These are phyloP conservation scores for Sordaria brevicollis DNA, from an alignment of 495 filamentous ascomycete genomes.

Conservation along the genomic window DNA sequence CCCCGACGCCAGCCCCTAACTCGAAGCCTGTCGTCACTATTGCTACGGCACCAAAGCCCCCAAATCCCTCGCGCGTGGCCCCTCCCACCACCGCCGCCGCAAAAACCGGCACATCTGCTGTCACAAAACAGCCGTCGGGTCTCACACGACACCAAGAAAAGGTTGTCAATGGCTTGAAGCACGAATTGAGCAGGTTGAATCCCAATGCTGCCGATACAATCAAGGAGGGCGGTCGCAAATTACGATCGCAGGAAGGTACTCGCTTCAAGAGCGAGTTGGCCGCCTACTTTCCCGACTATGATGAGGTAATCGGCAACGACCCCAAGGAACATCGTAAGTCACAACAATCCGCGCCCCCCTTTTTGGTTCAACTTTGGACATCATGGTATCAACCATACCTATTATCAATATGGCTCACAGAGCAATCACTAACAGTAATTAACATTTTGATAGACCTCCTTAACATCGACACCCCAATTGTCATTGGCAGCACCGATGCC, in stretches of 20 bases:
- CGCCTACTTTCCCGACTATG: constrained; percentile 81
- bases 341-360: constrained; percentile 1
- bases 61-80: constrained; percentile 11
- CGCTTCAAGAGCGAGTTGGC: constrained; percentile 81
- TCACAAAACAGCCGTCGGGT: constrained; percentile 10
- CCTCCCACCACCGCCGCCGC: constrained; percentile 1
- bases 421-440: constrained; percentile 26
- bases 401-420: constrained; percentile 25
- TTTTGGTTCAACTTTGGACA: neutral
- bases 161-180: constrained; percentile 41
- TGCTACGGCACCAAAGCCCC: constrained; percentile 15
- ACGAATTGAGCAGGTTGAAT: constrained; percentile 39
- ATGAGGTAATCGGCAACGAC: constrained; percentile 78
- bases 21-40: constrained; percentile 24
- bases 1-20: constrained; percentile 10
- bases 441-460: constrained; percentile 38
- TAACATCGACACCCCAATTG: constrained; percentile 49
- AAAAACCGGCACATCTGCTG: constrained; percentile 3
- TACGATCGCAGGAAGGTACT: constrained; percentile 44
- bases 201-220: constrained; percentile 29
- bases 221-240: constrained; percentile 39
- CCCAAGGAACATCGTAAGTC: constrained; percentile 62
- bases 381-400: neutral
- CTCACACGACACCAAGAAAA: constrained; percentile 37
- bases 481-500: constrained; percentile 39